These are phyloP conservation scores for Penicillium ochrochloron DNA, from an alignment of 495 filamentous ascomycete species.

Conservation along the genomic window DNA sequence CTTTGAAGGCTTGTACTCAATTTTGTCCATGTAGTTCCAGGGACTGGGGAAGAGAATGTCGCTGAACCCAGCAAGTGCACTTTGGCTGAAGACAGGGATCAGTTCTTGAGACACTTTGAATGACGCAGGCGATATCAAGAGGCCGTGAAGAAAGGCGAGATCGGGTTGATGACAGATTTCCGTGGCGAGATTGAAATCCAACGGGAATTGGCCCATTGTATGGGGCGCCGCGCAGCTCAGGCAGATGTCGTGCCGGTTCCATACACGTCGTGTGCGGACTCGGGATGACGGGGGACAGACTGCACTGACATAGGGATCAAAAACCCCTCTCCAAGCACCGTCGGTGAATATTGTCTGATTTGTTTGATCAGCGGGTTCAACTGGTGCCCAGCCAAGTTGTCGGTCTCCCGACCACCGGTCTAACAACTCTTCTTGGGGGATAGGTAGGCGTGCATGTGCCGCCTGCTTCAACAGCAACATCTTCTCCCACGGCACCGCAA, in stretches of 20 bases:
- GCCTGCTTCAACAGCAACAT: conserved; percentile 43
- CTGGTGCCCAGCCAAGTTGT: conserved; percentile 44
- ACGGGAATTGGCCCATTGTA: conserved; percentile 67
- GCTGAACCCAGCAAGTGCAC: conserved; percentile 62
- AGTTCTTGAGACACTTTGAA: conserved; percentile 65
- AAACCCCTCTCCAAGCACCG: conserved; percentile 46
- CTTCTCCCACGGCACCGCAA: conserved; percentile 71
- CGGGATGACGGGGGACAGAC: conserved; percentile 63
- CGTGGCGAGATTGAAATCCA: conserved; percentile 65
- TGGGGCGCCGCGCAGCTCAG: conserved; percentile 66
- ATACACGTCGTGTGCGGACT: conserved; percentile 50
- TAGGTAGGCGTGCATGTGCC: conserved; percentile 35
- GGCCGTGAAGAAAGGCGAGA: conserved; percentile 71
- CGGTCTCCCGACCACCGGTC: conserved; percentile 44
- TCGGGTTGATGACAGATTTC: conserved; percentile 83
- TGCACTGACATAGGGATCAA: conserved; percentile 52
- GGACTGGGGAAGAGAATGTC: conserved; percentile 54
- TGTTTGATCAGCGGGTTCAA: conserved; percentile 48
- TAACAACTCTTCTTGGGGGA: conserved; percentile 26
- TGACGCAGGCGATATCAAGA: conserved; percentile 67
- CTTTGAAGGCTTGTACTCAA: conserved; percentile 43
- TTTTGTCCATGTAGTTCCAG: conserved; percentile 57
- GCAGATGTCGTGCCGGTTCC: conserved; percentile 61
- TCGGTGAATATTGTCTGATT: conserved; percentile 56
- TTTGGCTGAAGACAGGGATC: conserved; percentile 74